Percentiles rank a stretch among this genome's conserved stretches.
Evolutionary conservation across 352 stramenopile species (phyloP).

Genomic region (Aphanomyces stellatus): DNA sequence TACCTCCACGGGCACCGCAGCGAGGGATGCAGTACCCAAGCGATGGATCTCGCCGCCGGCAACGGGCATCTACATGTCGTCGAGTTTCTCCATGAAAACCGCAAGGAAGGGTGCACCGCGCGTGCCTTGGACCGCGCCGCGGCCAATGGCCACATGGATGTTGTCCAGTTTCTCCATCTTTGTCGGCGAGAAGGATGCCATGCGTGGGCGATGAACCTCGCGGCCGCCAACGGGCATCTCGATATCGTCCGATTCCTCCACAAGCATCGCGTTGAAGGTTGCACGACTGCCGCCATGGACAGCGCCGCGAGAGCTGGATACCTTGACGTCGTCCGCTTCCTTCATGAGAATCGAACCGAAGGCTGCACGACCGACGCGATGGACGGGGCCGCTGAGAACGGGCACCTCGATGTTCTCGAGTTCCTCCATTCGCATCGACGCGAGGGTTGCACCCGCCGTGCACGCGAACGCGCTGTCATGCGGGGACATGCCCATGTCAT

Average conservation of each 20-base stretch:
- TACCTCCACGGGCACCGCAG: no score
- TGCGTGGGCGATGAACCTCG: neutral
- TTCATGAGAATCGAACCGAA: neutral
- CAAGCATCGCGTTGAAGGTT: neutral
- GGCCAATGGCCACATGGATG: neutral
- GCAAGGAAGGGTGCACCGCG: neutral
- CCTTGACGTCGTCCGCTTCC: neutral
- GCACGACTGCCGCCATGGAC: constrained; percentile 8
- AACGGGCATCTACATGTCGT: neutral
- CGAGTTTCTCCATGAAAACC: neutral
- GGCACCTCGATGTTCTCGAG: neutral
- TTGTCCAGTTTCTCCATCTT: neutral
- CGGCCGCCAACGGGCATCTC: neutral
- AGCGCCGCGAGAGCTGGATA: neutral
- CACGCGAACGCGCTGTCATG: neutral
- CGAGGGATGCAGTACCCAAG: no score
- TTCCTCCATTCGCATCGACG: neutral
- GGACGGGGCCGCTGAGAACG: constrained; percentile 1
- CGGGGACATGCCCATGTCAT: neutral
- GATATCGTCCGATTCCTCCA: neutral
- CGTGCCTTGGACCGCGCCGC: neutral
- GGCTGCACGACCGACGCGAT: neutral
- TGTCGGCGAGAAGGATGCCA: neutral
- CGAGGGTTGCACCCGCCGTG: constrained; percentile 5
- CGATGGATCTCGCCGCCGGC: neutral